Evolutionary conservation across 2,329 filamentous ascomycete species (phyloP), one percentile per base, ranked within the genome.

Genomic region (Diplodia seriata): DNA sequence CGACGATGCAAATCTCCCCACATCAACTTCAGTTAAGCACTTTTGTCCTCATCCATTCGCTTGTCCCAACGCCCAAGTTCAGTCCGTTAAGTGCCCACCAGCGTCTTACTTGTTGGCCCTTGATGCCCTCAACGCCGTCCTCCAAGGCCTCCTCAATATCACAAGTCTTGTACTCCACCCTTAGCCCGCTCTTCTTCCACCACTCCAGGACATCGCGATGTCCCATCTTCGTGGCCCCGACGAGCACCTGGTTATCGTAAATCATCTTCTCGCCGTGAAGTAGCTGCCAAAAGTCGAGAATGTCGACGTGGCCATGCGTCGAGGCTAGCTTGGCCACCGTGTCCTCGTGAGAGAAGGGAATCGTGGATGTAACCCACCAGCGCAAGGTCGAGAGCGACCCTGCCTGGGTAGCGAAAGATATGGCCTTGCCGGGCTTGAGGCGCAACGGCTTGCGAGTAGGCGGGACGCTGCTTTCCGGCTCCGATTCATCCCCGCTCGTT

Each of bases 141-240:
- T 97, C 94, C 49, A 97, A 84, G 0, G 94, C 94, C 80, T 97
- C 94, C 77, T 97, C 94, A 70, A 98, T 95, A 78, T 97, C 93
- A 78, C 93, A 97, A 1, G 93, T 97, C 78, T 94, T 94, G 79
- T 97, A 97, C 78, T 97, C 93, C 31, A 97, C 93, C 64, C 87
- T 86, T 72, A 94, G 85, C 0, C 89, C 88, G 73, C 89, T 91
- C 65, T 85, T 85, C 74, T 91, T 91, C 94, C 94, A 97, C 94
- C 94, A 97, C 76, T 97, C 92, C 8, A 98, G 82, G 26, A 97
- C 93, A 43, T 88, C 85, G 3, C 93, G 87, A 76, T 96, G 91
- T 5, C 93, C 92, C 76, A 94, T 91, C 73, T 93, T 92, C 1
- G 94, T 97, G 0, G 94, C 91, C 9, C 91, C 91, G 0, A 96